Conservation (phyloP, 441 rosid species). For the Eruca vesicaria region DNA sequence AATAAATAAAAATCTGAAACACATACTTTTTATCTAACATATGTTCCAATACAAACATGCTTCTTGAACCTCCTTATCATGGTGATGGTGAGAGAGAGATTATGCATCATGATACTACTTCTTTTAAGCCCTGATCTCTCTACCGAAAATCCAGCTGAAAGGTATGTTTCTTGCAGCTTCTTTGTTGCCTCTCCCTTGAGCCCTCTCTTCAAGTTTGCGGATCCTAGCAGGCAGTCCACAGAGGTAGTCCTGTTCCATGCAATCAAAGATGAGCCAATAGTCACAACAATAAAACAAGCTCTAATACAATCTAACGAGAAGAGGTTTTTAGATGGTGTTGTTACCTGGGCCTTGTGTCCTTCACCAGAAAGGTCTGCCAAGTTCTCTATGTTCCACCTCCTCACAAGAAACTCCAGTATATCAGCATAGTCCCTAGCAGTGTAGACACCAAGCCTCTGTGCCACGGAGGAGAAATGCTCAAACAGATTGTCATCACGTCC, state of each 20-base stretch:
- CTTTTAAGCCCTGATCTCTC: conserved; percentile 33
- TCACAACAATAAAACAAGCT: neutral
- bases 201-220: conserved; percentile 50
- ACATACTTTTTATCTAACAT: conserved; percentile 23
- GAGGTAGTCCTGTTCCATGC: conserved; percentile 41
- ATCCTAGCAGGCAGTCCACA: conserved; percentile 46
- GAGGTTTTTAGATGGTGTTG: conserved; percentile 7
- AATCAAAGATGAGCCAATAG: neutral
- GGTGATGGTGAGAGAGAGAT: neutral
- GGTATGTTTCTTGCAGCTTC: conserved; percentile 37
- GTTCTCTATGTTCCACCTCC: conserved; percentile 44
- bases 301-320: neutral
- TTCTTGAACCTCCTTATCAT: neutral
- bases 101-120: neutral
- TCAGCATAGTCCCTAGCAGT: conserved; percentile 54
- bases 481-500: conserved; percentile 46
- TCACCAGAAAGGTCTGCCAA: conserved; percentile 45
- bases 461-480: conserved; percentile 47
- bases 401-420: conserved; percentile 49
- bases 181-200: conserved; percentile 43
- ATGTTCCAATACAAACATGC: conserved; percentile 10
- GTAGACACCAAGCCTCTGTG: conserved; percentile 52
- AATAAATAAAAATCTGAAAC: conserved; percentile 19
- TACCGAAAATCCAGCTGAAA: conserved; percentile 51
- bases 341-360: conserved; percentile 41